Conservation (phyloP, 2,329 filamentous ascomycete genomes). For the Phaeosphaeria sp. region DNA sequence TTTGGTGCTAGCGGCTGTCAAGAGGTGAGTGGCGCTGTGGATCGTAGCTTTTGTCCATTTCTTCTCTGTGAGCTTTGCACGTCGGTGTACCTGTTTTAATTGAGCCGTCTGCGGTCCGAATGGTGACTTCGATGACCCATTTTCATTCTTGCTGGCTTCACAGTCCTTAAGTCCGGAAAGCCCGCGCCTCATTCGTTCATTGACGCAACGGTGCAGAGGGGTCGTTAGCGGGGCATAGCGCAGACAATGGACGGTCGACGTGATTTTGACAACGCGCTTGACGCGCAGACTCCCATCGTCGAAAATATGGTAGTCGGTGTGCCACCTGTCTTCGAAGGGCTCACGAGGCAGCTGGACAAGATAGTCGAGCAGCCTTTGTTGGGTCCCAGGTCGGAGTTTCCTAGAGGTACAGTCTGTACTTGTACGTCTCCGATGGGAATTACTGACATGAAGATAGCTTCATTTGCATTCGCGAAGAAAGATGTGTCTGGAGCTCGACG, state of each 20-base stretch:
- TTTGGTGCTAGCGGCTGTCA: not conserved
- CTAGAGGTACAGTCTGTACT: conserved; percentile 23
- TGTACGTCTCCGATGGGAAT: not conserved
- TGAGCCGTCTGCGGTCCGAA: not conserved
- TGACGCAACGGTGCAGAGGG: conserved; percentile 9
- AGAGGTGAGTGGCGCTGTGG: too few relatives aligned
- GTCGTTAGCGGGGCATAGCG: conserved; percentile 8
- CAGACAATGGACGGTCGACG: conserved; percentile 19
- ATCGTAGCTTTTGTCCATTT: too few relatives aligned
- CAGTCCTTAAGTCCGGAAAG: conserved; percentile 15
- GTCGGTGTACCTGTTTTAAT: not conserved
- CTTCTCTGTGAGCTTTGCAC: not conserved
- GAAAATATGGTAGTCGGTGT: conserved; percentile 48
- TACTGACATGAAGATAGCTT: conserved; percentile 27
- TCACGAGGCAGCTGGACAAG: conserved; percentile 44
- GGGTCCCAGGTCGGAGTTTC: conserved; percentile 39
- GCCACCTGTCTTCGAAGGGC: conserved; percentile 44
- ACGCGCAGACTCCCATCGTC: conserved; percentile 41
- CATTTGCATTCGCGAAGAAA: conserved; percentile 44
- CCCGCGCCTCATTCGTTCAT: conserved; percentile 15
- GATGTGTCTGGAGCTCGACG: conserved; percentile 49
- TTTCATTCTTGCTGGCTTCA: not conserved
- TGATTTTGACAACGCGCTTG: conserved; percentile 22
- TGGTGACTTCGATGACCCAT: not conserved
- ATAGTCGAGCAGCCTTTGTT: conserved; percentile 44